Base-by-base conservation (phyloP, 163 green algal species). In the Prototheca wickerhamii region DNA sequence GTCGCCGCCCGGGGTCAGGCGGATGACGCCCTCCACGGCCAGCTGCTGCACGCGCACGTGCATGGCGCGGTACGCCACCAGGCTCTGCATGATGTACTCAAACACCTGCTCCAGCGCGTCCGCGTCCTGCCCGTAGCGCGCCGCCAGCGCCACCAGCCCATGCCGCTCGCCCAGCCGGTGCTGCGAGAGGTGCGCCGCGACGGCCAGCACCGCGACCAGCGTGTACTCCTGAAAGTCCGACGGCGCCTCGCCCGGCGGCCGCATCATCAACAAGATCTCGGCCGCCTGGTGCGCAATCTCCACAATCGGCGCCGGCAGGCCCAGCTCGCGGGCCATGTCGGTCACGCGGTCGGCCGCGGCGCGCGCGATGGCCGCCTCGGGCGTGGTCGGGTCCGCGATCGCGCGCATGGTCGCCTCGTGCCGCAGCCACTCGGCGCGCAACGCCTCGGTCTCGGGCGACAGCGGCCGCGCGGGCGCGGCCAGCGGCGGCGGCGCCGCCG, bases 161-260 rank as follows among this genome's bases (percentile, higher is more conserved):
- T 76, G 82, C 31, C 78, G 67, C 42, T 86, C 81, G 3, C 77
- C 77, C 42, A 85, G 66, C 10, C 34, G 43, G 62, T 65, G 51
- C 60, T 75, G 76, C 34, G 70, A 62, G 35, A 95, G 75, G 72
- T 91, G 84, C 0, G 83, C 82, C 6, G 86, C 84, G 44, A 91
- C 83, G 15, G 81, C 84, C 23, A 86, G 74, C 8, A 93, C 61
- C 7, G 86, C 81, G 25, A 95, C 76, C 49, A 95, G 64, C 8
- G 83, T 91, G 79, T 95, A 93, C 69, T 93, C 86, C 74, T 89
- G 68, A 50, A 75, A 75, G 69, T 93, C 86, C 31, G 67, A 84
- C 35, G 85, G 74, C 1, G 76, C 64, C 73, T 93, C 86, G 0
- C 44, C 31, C 37, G 84, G 77, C 18, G 81, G 78, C 7, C 87